Evolutionary conservation across 2,329 filamentous ascomycete species (phyloP).

Genomic region (Colletotrichum musicola): DNA sequence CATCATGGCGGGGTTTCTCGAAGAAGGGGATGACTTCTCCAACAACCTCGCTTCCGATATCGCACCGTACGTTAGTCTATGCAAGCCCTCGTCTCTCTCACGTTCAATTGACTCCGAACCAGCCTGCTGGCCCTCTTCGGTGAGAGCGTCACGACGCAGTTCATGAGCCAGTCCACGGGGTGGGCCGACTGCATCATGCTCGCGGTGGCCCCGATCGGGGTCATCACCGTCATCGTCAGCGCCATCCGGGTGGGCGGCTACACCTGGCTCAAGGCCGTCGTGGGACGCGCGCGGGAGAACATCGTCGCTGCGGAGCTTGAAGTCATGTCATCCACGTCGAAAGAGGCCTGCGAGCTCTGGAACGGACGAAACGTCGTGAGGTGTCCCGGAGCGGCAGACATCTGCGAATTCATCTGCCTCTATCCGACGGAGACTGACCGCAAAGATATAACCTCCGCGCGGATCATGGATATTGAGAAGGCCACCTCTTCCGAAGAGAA

Average conservation of each 20-base stretch:
- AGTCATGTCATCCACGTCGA: constrained; percentile 54
- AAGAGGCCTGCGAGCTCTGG: constrained; percentile 55
- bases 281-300: constrained; percentile 54
- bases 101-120: no score
- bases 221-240: constrained; percentile 53
- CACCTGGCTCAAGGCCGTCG: constrained; percentile 49
- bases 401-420: background rate
- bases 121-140: constrained; percentile 52
- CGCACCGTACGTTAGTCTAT: no score
- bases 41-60: background rate
- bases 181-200: constrained; percentile 49
- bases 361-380: constrained; percentile 33
- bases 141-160: constrained; percentile 54
- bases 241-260: constrained; percentile 49
- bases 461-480: background rate
- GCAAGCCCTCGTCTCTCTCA: no score
- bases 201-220: constrained; percentile 52
- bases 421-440: background rate
- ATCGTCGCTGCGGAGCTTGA: constrained; percentile 51
- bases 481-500: no score
- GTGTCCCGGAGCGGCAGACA: background rate
- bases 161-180: constrained; percentile 50
- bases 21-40: background rate
- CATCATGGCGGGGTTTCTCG: background rate
- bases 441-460: no score